Conservation (phyloP, 164 flowering plant species). For the Magnolia sinica region DNA sequence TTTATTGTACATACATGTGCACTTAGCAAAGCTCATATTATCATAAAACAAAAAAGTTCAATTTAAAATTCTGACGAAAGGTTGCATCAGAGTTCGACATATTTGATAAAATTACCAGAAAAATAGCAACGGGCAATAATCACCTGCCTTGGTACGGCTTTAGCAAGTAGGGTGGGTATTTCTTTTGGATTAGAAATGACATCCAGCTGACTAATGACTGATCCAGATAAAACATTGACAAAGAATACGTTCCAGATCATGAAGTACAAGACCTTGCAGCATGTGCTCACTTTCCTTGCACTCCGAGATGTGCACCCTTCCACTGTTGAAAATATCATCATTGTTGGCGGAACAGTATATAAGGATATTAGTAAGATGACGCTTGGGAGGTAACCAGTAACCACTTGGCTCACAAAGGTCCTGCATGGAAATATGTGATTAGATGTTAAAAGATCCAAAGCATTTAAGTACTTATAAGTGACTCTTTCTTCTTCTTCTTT, state of each 20-base stretch:
- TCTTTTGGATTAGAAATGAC: conserved; percentile 54
- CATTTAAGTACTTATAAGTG: background rate
- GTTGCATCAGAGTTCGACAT: background rate
- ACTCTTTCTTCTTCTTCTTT: too few species aligned
- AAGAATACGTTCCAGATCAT: conserved; percentile 93
- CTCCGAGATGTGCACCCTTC: conserved; percentile 84
- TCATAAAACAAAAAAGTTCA: too few species aligned
- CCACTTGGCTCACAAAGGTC: conserved; percentile 50
- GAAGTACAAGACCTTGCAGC: conserved; percentile 74
- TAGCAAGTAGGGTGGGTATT: conserved; percentile 61
- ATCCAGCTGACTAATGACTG: conserved; percentile 52
- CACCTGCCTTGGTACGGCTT: conserved; percentile 72
- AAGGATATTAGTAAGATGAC: conserved; percentile 64
- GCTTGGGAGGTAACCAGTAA: conserved; percentile 94
- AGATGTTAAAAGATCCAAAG: background rate
- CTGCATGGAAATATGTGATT: conserved; percentile 36
- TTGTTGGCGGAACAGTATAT: conserved; percentile 68
- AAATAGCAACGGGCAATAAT: conserved; percentile 11
- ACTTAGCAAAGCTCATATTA: too few species aligned
- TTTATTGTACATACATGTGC: too few species aligned
- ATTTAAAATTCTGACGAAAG: background rate
- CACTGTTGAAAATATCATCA: conserved; percentile 76
- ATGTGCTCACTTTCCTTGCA: conserved; percentile 84
- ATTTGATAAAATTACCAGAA: background rate
- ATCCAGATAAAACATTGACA: conserved; percentile 75